These are phyloP conservation scores for Teunomyces barrocoloradensis DNA, from an alignment of 805 yeast genomes.

Conservation along the genomic window DNA sequence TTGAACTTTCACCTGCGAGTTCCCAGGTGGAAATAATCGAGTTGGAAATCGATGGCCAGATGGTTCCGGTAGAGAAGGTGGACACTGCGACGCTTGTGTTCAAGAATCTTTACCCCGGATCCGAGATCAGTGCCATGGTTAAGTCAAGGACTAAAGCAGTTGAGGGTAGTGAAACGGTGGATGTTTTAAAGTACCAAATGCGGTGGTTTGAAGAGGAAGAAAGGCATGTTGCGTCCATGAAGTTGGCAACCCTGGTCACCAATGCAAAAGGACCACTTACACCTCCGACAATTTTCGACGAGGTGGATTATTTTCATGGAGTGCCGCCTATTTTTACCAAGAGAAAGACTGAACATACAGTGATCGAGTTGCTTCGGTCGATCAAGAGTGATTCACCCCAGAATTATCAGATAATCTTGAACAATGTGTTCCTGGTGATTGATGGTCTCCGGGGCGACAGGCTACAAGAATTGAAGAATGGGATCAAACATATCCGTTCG, in stretches of 20 bases:
- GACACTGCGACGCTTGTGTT: conserved; percentile 10
- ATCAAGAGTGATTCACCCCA: neutral
- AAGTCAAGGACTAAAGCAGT: conserved; percentile 9
- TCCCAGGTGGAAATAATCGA: conserved; percentile 14
- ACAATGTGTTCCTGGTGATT: neutral
- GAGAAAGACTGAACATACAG: conserved; percentile 33
- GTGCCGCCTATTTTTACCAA: conserved; percentile 24
- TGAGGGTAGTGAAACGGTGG: neutral
- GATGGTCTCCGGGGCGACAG: neutral
- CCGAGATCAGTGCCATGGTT: conserved; percentile 15
- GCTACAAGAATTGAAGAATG: neutral
- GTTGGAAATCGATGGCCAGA: conserved; percentile 24
- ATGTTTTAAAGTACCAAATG: conserved; percentile 5
- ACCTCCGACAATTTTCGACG: conserved; percentile 3
- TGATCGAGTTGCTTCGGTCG: conserved; percentile 13
- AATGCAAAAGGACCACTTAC: conserved; percentile 2
- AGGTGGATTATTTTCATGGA: neutral
- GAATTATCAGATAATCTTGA: neutral
- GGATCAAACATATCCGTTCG: neutral
- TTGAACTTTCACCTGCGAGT: conserved; percentile 15
- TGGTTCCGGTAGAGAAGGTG: conserved; percentile 10
- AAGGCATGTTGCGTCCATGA: neutral
- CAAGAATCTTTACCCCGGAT: conserved; percentile 13
- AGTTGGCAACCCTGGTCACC: neutral
- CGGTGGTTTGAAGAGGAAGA: conserved; percentile 11